Evolutionary conservation across 139 green algal species (phyloP).

Genomic region (Chlorella sp.): DNA sequence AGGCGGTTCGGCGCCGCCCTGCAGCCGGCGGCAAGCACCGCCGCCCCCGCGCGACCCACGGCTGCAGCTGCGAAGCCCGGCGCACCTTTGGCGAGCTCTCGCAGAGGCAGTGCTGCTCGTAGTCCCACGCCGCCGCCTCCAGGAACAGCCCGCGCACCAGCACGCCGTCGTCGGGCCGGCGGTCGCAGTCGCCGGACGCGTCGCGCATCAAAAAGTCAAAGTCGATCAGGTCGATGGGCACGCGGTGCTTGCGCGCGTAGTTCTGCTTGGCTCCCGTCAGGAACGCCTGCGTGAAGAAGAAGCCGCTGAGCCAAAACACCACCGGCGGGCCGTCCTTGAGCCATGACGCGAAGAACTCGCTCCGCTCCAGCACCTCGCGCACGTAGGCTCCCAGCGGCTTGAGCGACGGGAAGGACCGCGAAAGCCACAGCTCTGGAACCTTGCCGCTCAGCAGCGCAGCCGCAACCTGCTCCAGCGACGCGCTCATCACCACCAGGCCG

Average conservation of each 20-base stretch:
- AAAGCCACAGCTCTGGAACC: conserved; percentile 66
- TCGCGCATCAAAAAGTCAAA: conserved; percentile 69
- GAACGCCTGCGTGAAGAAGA: conserved; percentile 86
- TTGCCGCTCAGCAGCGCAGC: conserved; percentile 28
- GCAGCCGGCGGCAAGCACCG: no score
- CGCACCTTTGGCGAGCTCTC: conserved; percentile 50
- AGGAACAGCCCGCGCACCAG: conserved; percentile 58
- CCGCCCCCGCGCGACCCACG: no score
- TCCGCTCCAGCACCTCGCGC: conserved; percentile 54
- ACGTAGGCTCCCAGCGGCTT: conserved; percentile 71
- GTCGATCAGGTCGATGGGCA: conserved; percentile 68
- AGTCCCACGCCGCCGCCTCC: conserved; percentile 63
- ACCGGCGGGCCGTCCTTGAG: conserved; percentile 47
- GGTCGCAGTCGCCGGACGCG: neutral
- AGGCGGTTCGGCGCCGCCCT: no score
- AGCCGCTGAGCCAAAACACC: conserved; percentile 72
- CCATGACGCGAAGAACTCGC: conserved; percentile 56
- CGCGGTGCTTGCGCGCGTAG: conserved; percentile 59
- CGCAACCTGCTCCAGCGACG: conserved; percentile 49
- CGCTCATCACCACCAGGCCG: conserved; percentile 66
- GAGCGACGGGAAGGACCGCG: conserved; percentile 57
- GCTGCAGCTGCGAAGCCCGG: no score
- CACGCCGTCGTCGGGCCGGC: conserved; percentile 54
- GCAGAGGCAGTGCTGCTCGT: conserved; percentile 25
- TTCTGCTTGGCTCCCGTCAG: conserved; percentile 77